These are phyloP conservation scores for Monosporozyma yasuniensis DNA, from an alignment of 805 yeast genomes.

Conservation along the genomic window DNA sequence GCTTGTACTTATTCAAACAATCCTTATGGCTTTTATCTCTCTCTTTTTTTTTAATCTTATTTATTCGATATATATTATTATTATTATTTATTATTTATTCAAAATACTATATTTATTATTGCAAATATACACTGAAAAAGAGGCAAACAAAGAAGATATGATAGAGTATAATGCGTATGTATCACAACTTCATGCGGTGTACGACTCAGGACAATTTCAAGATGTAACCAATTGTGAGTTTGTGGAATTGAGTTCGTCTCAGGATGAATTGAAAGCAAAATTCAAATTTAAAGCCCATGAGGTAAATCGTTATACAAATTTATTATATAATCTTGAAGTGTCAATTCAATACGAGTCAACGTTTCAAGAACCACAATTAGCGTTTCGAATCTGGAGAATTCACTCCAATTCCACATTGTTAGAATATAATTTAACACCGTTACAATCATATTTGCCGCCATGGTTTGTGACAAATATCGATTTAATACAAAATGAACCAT, in stretches of 20 bases:
- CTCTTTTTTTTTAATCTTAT: not conserved
- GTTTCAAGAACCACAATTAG: constrained; percentile 20
- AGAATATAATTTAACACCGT: too few species aligned
- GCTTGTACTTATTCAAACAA: not conserved
- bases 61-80: not conserved
- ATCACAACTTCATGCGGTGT: not conserved
- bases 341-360: constrained; percentile 13
- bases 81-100: not conserved
- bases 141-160: too few species aligned
- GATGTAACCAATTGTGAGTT: not conserved
- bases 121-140: too few species aligned
- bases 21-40: too few species aligned
- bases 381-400: constrained; percentile 18
- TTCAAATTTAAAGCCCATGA: not conserved
- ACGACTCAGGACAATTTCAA: not conserved
- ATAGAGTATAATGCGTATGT: not conserved
- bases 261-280: not conserved
- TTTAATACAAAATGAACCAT: not conserved
- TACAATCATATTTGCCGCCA: not conserved
- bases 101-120: not conserved
- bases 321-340: constrained; percentile 9
- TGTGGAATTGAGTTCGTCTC: not conserved
- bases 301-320: not conserved
- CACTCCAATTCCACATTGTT: too few species aligned
- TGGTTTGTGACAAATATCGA: not conserved